Percentiles rank a stretch among this genome's conserved stretches.
phyloP scores from a whole-genome alignment of 305 asterid genomes.

The Fraxinus floribunda region DNA sequence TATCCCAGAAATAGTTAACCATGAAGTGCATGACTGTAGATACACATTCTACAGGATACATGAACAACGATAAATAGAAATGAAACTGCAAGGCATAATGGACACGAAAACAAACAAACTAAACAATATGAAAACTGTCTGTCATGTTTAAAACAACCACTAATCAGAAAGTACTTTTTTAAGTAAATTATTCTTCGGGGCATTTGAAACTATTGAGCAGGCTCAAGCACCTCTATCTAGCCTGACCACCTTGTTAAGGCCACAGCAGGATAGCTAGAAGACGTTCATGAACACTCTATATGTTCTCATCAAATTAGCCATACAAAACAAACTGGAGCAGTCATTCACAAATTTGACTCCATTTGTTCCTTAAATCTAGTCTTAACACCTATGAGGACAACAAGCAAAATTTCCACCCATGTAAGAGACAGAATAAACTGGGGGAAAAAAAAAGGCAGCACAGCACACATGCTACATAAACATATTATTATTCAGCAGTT shows the following conservation, averaged over 20 bases:
- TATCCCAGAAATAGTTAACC: not conserved
- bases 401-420: not conserved
- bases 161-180: not conserved
- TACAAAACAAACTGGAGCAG: not conserved
- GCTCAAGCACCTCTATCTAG: not conserved
- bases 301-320: not conserved
- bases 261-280: not conserved
- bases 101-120: not conserved
- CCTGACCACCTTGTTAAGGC: not conserved
- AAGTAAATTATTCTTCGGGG: not conserved
- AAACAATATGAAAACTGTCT: not conserved
- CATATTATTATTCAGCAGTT: not conserved
- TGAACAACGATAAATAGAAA: not conserved
- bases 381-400: not conserved
- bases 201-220: not conserved
- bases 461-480: not conserved
- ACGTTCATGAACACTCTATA: not conserved
- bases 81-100: not conserved
- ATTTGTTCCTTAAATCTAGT: not conserved
- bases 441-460: not conserved
- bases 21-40: not conserved
- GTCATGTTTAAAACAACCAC: not conserved
- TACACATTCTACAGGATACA: not conserved
- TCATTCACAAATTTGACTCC: not conserved
- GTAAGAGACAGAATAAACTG: not conserved